Evolutionary conservation across 73 alveolate species (phyloP), one percentile per base, ranked within the genome.

Genomic region (Diophrys appendiculata): DNA sequence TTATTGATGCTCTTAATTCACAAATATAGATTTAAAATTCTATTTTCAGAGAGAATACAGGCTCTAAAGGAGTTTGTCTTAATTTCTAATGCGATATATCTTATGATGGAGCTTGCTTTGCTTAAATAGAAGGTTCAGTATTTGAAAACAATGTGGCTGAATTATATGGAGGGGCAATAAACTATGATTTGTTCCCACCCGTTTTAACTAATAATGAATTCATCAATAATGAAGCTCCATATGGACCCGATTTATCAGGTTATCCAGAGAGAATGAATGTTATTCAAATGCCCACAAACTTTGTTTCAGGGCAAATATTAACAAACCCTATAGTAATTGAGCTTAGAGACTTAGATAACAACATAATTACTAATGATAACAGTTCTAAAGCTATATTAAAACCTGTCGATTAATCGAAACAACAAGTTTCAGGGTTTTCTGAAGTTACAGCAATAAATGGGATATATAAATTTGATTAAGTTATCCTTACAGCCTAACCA

Each of bases 191-290:
- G 52, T 31, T 64, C 55, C 68, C 72, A 25, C 85, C 85, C 22
- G 56, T 14, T 1, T 1, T 64, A 1, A 0, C 24, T 0, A 18
- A 27, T 5, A 53, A 31, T 65, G 18, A 1, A 30, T 76, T 23
- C 52, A 35, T 2, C 2, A 52, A 34, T 1, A 76, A 76, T 33
- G 23, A 52, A 2, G 85, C 85, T 33, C 69, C 55, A 33, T 76
- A 76, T 27, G 85, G 85, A 55, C 54, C 76, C 1, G 64, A 75
- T 55, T 30, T 75, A 28, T 73, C 83, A 18, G 64, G 83, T 43
- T 54, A 54, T n/a, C 83, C 83, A 1, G 13, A 33, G 1, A n/a
- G 14, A 13, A 28, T 75, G 18, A 31, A 26, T 27, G 29, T 72
- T 1, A 34, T 11, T 11, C 60, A 43, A 43, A 5, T 43, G 18